Conservation (phyloP, 2,329 filamentous ascomycete genomes). For the Elsinoe arachidis region DNA sequence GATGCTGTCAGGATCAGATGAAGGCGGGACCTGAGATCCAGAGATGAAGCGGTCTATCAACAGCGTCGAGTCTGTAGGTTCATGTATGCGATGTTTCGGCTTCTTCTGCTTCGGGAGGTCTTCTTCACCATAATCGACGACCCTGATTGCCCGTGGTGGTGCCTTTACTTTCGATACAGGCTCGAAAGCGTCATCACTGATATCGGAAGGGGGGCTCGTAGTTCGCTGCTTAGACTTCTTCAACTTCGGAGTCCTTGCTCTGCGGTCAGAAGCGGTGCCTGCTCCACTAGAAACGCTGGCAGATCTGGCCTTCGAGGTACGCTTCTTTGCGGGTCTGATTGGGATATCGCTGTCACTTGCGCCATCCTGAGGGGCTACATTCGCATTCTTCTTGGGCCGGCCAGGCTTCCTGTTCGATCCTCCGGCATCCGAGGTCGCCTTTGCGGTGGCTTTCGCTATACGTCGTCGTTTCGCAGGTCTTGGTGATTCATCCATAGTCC, state of each 20-base stretch:
- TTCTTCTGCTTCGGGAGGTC: constrained; percentile 21
- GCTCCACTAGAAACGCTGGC: background rate
- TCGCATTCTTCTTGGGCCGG: constrained; percentile 5
- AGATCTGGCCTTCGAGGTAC: background rate
- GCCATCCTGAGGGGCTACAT: background rate
- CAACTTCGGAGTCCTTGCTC: constrained; percentile 5
- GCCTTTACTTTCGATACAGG: constrained; percentile 1
- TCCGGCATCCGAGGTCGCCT: constrained; percentile 18
- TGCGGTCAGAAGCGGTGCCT: constrained; percentile 10
- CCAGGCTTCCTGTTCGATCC: constrained; percentile 7
- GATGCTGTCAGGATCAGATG: constrained; percentile 36
- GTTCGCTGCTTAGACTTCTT: constrained; percentile 1
- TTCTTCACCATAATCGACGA: constrained; percentile 13
- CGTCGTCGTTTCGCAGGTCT: constrained; percentile 25
- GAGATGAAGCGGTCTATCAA: constrained; percentile 33
- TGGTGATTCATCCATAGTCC: constrained; percentile 22
- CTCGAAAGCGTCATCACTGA: constrained; percentile 20
- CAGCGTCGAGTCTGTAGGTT: constrained; percentile 26
- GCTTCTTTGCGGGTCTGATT: background rate
- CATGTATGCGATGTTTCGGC: constrained; percentile 36
- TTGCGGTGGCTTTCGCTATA: constrained; percentile 14
- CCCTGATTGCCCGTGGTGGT: background rate
- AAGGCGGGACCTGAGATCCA: constrained; percentile 36
- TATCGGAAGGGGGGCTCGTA: constrained; percentile 15
- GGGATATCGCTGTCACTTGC: constrained; percentile 5